Evolutionary conservation across 768 basidiomycete species (phyloP).

Genomic region (Tylopilus felleus): DNA sequence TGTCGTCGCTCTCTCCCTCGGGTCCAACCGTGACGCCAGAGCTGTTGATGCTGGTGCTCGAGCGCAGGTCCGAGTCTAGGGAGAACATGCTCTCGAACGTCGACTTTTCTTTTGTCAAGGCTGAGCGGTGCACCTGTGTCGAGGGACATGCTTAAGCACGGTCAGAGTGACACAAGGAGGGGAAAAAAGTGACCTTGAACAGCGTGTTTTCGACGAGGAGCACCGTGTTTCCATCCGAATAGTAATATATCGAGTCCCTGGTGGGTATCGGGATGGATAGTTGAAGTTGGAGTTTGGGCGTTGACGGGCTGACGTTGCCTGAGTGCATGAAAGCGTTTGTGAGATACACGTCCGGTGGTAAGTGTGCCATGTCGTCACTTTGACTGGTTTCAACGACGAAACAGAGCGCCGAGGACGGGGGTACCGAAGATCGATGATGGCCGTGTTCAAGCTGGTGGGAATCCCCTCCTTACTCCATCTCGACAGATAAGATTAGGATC

Average conservation of each 20-base stretch:
- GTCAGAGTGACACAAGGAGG: slow-evolving; percentile 9
- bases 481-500: slow-evolving; percentile 22
- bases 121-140: slow-evolving; percentile 38
- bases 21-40: slow-evolving; percentile 30
- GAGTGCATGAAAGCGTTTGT: slow-evolving; percentile 35
- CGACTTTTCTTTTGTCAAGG: slow-evolving; percentile 43
- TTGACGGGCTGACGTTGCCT: slow-evolving; percentile 29
- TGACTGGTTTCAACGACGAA: slow-evolving; percentile 13
- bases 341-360: slow-evolving; percentile 31
- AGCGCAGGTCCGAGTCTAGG: slow-evolving; percentile 35
- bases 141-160: slow-evolving; percentile 20
- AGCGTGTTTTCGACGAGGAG: slow-evolving; percentile 43
- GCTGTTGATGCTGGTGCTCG: slow-evolving; percentile 15
- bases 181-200: slow-evolving; percentile 43
- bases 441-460: slow-evolving; percentile 17
- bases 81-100: slow-evolving; percentile 48
- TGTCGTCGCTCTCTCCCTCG: slow-evolving; percentile 50
- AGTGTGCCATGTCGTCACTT: slow-evolving; percentile 26
- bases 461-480: background rate
- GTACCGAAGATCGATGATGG: background rate
- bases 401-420: slow-evolving; percentile 2
- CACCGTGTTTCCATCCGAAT: slow-evolving; percentile 39
- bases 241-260: slow-evolving; percentile 41
- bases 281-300: slow-evolving; percentile 33
- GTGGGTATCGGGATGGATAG: slow-evolving; percentile 33